These are phyloP conservation scores for Grosmannia penicillata DNA, from an alignment of 2,329 filamentous ascomycete genomes.

Conservation along the genomic window DNA sequence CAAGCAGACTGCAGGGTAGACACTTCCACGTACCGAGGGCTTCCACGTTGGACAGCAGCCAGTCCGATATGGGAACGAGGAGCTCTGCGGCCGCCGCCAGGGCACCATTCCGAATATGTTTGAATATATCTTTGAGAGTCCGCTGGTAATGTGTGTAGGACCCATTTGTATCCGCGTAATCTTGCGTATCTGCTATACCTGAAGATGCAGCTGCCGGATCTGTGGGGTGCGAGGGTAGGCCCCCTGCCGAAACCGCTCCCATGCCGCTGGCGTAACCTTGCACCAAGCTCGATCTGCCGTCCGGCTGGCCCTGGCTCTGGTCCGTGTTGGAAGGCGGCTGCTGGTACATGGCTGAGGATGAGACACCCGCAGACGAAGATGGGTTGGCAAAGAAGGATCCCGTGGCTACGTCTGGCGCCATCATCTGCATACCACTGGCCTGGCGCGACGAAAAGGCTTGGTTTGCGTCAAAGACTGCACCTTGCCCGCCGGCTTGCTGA, in stretches of 20 bases:
- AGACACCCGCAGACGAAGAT: conserved; percentile 42
- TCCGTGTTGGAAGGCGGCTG: too few relatives aligned
- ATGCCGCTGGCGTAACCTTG: conserved; percentile 34
- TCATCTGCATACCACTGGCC: conserved; percentile 62
- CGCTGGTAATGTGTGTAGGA: conserved; percentile 53
- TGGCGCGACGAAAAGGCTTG: conserved; percentile 64
- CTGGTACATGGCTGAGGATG: conserved; percentile 39
- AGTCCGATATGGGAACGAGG: conserved; percentile 36
- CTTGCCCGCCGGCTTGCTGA: conserved; percentile 43
- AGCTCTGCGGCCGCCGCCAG: conserved; percentile 36
- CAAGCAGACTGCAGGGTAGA: background rate
- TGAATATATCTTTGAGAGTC: conserved; percentile 53
- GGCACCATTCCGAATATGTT: conserved; percentile 44
- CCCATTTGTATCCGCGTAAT: conserved; percentile 30
- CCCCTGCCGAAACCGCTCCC: conserved; percentile 20
- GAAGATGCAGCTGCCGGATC: background rate
- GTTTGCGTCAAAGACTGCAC: conserved; percentile 56
- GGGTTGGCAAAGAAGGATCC: conserved; percentile 66
- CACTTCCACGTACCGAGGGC: conserved; percentile 39
- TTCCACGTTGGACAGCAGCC: conserved; percentile 39
- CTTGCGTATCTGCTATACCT: background rate
- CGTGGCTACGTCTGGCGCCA: conserved; percentile 48
- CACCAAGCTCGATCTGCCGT: conserved; percentile 39
- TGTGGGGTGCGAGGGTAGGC: conserved; percentile 25
- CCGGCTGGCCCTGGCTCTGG: too few relatives aligned